These are phyloP conservation scores for Drechslerella coelobrocha DNA, from an alignment of 2,329 filamentous ascomycete genomes.

Conservation along the genomic window DNA sequence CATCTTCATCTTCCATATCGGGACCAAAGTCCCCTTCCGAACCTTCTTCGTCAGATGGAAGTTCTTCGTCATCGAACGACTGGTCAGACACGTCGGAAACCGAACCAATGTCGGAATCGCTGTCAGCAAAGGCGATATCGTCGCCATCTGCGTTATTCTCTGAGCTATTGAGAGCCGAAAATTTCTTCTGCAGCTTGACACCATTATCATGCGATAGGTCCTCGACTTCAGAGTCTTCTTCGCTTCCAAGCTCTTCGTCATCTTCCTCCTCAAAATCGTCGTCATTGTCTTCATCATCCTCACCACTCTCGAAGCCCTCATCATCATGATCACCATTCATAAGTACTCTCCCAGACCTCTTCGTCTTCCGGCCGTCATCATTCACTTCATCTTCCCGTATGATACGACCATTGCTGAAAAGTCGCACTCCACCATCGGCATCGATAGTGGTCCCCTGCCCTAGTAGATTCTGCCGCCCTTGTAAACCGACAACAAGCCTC, in stretches of 20 bases:
- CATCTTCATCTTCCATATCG: slow-evolving; percentile 63
- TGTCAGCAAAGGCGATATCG: slow-evolving; percentile 90
- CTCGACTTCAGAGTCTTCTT: slow-evolving; percentile 62
- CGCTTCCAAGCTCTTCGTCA: slow-evolving; percentile 65
- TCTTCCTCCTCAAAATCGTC: no score
- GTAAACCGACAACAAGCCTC: slow-evolving; percentile 88
- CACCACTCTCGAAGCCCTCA: slow-evolving; percentile 58
- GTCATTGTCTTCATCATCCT: slow-evolving; percentile 62
- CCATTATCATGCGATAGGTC: slow-evolving; percentile 58
- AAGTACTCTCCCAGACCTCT: slow-evolving; percentile 65
- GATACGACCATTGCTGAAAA: slow-evolving; percentile 80
- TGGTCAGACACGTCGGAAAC: slow-evolving; percentile 68
- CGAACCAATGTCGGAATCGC: slow-evolving; percentile 93
- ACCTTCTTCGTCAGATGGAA: slow-evolving; percentile 65
- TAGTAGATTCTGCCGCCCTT: slow-evolving; percentile 79
- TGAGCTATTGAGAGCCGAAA: slow-evolving; percentile 59
- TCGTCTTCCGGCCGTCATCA: slow-evolving; percentile 68
- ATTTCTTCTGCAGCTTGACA: slow-evolving; percentile 56
- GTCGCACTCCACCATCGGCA: slow-evolving; percentile 75
- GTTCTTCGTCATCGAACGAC: slow-evolving; percentile 54
- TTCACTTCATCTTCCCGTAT: slow-evolving; percentile 67
- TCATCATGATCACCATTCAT: slow-evolving; percentile 63
- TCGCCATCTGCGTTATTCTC: slow-evolving; percentile 61
- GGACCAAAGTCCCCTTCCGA: slow-evolving; percentile 58
- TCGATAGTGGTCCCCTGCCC: slow-evolving; percentile 68